Base-by-base conservation (phyloP, 192 early-diverging fungal species). In the Entomortierella chlamydospora region DNA sequence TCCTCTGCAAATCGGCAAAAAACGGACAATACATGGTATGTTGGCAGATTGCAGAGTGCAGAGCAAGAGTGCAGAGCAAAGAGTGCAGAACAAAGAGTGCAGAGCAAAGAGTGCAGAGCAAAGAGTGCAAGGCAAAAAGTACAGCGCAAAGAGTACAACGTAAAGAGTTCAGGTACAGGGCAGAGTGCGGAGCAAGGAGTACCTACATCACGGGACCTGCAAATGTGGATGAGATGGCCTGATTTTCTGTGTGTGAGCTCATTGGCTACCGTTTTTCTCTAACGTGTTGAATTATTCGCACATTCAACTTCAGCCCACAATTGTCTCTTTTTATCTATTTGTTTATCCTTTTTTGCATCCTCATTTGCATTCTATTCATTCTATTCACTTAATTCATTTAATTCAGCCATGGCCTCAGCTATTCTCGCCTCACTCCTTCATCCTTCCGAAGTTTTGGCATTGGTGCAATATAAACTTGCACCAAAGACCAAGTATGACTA, bases 371-470 rank as follows among this genome's bases (percentile, higher is more conserved):
- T 41, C 13, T 41, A 54, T 54, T 54, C 52, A 6, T n/a, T n/a
- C n/a, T n/a, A n/a, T n/a, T n/a, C n/a, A n/a, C n/a, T n/a, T n/a
- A n/a, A n/a, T n/a, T n/a, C n/a, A n/a, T n/a, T n/a, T n/a, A n/a
- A n/a, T n/a, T 17, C 62, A 47, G 61, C 64, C 8, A 90, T 90
- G 85, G 70, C 85, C 26, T 81, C 73, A n/a, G 74, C 67, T 49
- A 81, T 94, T 62, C 59, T 93, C 12, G 87, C 87, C 58, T 95
- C 94, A 51, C 63, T 92, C 43, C 80, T 88, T 58, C 91, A 95
- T 73, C 98, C 97, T 9, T 87, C 89, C 11, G 98, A 99, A 86
- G 84, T 99, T 33, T 71, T 84, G 61, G 95, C 96, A 13, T 85
- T 96, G 43, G 82, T 97, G 53, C 84, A 89, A 69, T 92, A 91